Percentiles rank a stretch among this genome's conserved stretches.
phyloP scores from a whole-genome alignment of 139 green algal genomes.

The Pseudopediastrum boryanum region DNA sequence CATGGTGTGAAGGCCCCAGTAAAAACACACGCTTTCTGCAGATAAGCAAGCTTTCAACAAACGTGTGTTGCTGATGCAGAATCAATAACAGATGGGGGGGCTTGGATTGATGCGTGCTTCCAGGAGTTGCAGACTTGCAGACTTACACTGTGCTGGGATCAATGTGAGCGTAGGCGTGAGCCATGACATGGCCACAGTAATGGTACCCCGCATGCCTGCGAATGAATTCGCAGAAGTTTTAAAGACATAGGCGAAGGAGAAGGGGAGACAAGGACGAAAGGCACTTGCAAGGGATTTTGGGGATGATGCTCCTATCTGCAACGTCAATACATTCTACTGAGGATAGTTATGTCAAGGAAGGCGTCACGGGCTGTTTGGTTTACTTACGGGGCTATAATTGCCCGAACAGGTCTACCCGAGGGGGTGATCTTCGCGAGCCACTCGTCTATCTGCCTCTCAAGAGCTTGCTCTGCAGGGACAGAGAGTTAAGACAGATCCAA shows the following conservation, averaged over 20 bases:
- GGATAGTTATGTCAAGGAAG: not conserved
- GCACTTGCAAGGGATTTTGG: not conserved
- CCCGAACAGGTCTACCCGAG: constrained; percentile 38
- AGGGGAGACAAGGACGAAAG: not conserved
- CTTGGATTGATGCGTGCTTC: not conserved
- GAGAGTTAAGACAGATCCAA: not conserved
- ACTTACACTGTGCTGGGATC: constrained; percentile 73
- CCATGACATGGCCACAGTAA: constrained; percentile 88
- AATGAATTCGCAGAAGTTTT: not conserved
- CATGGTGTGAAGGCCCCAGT: constrained; percentile 90
- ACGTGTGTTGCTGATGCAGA: not conserved
- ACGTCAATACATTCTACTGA: not conserved
- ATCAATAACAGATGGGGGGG: not conserved
- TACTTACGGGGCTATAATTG: constrained; percentile 73
- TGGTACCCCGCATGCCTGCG: constrained; percentile 80
- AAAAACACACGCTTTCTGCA: constrained; percentile 82
- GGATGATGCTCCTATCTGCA: not conserved
- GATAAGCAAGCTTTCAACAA: not conserved
- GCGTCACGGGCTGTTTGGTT: not conserved
- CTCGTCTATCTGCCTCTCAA: constrained; percentile 52
- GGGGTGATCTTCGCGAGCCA: constrained; percentile 50
- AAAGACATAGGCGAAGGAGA: not conserved
- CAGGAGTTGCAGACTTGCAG: not conserved
- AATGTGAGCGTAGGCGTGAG: constrained; percentile 81
- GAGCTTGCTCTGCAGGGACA: constrained; percentile 33